Percentiles rank a stretch among this genome's conserved stretches.
These are phyloP conservation scores for Coemansia sp. DNA, from an alignment of 192 early-diverging fungal species.

Conservation along the genomic window DNA sequence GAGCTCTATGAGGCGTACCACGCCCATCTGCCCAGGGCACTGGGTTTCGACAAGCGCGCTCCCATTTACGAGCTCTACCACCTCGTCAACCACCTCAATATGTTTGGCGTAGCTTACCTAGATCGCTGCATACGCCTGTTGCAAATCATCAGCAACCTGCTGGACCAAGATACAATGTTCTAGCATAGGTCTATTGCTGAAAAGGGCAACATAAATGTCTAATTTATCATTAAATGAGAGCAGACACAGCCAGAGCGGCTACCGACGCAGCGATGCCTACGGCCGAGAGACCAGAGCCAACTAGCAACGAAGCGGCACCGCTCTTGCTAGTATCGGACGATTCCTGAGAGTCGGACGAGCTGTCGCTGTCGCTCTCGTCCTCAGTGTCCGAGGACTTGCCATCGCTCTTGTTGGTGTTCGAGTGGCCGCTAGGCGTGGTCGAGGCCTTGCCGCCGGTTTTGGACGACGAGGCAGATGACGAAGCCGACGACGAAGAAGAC, in stretches of 20 bases:
- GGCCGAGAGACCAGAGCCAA: background rate
- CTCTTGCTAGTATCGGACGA: background rate
- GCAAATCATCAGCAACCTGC: background rate
- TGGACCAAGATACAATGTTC: background rate
- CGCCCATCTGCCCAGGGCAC: constrained; percentile 16
- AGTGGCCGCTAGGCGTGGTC: background rate
- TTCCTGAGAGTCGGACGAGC: background rate
- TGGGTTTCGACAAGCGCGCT: constrained; percentile 20
- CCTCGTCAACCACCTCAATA: constrained; percentile 37
- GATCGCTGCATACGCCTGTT: constrained; percentile 21
- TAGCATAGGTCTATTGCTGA: background rate
- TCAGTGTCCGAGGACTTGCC: constrained; percentile 3
- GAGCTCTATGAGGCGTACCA: constrained; percentile 33
- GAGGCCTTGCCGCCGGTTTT: background rate
- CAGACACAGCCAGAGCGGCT: background rate
- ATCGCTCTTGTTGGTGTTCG: constrained; percentile 1
- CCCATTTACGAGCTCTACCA: constrained; percentile 42
- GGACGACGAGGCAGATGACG: background rate
- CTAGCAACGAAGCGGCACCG: background rate
- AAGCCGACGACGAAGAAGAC: background rate
- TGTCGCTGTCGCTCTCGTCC: constrained; percentile 1
- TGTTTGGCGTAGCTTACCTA: constrained; percentile 32
- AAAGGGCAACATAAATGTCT: background rate
- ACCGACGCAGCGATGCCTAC: background rate
- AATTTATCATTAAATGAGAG: background rate